phyloP scores from a whole-genome alignment of 768 basidiomycete species.

The Suillus paluster region DNA sequence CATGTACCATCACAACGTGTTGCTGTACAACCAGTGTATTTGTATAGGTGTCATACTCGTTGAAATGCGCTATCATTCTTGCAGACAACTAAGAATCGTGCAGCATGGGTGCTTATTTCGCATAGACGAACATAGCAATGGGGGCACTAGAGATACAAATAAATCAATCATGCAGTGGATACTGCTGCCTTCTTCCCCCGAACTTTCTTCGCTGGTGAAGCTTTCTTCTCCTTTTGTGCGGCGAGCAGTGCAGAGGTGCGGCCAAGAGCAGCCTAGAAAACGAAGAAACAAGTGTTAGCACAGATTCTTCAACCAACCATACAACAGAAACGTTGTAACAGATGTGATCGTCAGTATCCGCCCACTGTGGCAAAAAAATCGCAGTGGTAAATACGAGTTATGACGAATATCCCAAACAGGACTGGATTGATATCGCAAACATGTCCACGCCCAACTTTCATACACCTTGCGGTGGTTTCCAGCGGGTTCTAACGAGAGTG shows the following conservation, averaged over 20 bases:
- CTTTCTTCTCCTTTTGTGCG: conserved; percentile 74
- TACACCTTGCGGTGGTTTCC: conserved; percentile 62
- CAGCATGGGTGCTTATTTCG: conserved; percentile 21
- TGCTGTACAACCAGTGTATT: conserved; percentile 6
- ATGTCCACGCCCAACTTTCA: conserved; percentile 94
- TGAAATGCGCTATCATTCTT: background rate
- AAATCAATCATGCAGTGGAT: conserved; percentile 21
- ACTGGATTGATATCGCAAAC: conserved; percentile 73
- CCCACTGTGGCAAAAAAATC: conserved; percentile 33
- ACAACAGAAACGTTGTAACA: background rate
- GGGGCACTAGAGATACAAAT: conserved; percentile 29
- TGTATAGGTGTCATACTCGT: background rate
- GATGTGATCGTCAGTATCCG: conserved; percentile 29
- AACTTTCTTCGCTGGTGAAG: conserved; percentile 66
- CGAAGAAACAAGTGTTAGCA: conserved; percentile 23
- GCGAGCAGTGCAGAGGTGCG: conserved; percentile 75
- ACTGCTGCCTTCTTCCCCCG: conserved; percentile 64
- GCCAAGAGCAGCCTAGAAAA: conserved; percentile 67
- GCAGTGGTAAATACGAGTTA: conserved; percentile 24
- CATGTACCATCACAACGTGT: background rate
- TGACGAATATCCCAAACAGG: conserved; percentile 26
- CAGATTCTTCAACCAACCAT: conserved; percentile 52
- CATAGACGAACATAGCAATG: conserved; percentile 25
- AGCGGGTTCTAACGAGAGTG: conserved; percentile 95
- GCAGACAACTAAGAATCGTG: conserved; percentile 4